phyloP scores from a whole-genome alignment of 1,139 yeast species.

The Meyerozyma carpophila region DNA sequence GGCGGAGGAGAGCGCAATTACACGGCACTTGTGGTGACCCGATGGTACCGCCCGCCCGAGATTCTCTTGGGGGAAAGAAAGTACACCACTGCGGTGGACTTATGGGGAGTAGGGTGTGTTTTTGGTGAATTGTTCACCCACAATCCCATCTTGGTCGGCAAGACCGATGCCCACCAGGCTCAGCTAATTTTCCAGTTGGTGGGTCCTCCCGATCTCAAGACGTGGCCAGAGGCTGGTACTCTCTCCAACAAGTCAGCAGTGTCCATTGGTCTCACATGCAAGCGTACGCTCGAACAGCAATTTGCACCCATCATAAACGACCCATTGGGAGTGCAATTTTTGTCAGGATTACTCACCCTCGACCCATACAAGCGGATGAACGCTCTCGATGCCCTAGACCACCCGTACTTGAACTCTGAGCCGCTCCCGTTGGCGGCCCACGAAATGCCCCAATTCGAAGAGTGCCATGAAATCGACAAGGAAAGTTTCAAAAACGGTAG shows the following conservation, averaged over 20 bases:
- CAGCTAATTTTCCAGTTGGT: slow-evolving; percentile 71
- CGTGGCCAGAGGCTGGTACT: slow-evolving; percentile 60
- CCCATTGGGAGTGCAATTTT: slow-evolving; percentile 33
- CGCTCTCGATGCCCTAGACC: slow-evolving; percentile 71
- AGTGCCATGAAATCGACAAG: slow-evolving; percentile 84
- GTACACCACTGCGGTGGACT: slow-evolving; percentile 90
- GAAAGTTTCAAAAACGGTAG: slow-evolving; percentile 47
- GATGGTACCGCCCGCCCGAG: slow-evolving; percentile 98
- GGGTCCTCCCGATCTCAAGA: slow-evolving; percentile 68
- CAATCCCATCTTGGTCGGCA: slow-evolving; percentile 81
- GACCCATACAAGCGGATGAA: slow-evolving; percentile 73
- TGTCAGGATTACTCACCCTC: slow-evolving; percentile 51
- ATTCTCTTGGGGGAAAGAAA: slow-evolving; percentile 75
- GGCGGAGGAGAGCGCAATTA: slow-evolving; percentile 78
- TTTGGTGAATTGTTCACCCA: slow-evolving; percentile 84
- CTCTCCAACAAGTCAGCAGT: slow-evolving; percentile 56
- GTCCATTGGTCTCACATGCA: slow-evolving; percentile 41
- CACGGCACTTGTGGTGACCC: slow-evolving; percentile 88
- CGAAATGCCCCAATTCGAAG: slow-evolving; percentile 69
- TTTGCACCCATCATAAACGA: slow-evolving; percentile 30
- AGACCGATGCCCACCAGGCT: slow-evolving; percentile 88
- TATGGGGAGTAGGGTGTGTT: slow-evolving; percentile 98
- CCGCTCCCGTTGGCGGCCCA: slow-evolving; percentile 58
- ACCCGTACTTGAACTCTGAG: slow-evolving; percentile 56
- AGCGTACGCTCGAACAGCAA: slow-evolving; percentile 47